phyloP scores from a whole-genome alignment of 768 basidiomycete genomes.

The Udeniomyces megalosporus region DNA sequence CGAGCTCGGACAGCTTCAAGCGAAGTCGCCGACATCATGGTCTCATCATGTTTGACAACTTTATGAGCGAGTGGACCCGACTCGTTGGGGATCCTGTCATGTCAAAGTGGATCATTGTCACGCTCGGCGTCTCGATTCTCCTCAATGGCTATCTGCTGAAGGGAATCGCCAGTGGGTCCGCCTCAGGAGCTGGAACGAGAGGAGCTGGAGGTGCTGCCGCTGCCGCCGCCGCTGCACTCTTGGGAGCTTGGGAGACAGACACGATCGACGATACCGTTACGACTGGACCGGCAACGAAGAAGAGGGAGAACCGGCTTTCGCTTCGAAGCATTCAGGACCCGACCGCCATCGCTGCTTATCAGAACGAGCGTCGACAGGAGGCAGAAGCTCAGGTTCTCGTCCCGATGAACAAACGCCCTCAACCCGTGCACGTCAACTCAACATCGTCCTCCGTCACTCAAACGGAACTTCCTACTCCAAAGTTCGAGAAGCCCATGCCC shows the following conservation, averaged over 20 bases:
- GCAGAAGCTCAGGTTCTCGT: not conserved
- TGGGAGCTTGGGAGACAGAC: slow-evolving; percentile 21
- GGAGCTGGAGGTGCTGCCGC: slow-evolving; percentile 31
- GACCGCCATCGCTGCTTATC: not conserved
- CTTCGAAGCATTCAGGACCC: not conserved
- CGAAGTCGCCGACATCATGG: not conserved
- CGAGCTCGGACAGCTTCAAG: slow-evolving; percentile 28
- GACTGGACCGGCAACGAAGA: not conserved
- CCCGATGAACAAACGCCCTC: not conserved
- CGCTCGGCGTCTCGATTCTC: slow-evolving; percentile 67
- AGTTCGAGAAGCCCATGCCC: slow-evolving; percentile 14
- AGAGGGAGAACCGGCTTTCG: not conserved
- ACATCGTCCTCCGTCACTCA: not conserved
- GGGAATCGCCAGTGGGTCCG: slow-evolving; percentile 32
- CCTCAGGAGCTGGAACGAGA: slow-evolving; percentile 23
- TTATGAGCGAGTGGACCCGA: slow-evolving; percentile 77
- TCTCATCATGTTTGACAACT: slow-evolving; percentile 52
- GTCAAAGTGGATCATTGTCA: slow-evolving; percentile 84
- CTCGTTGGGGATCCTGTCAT: slow-evolving; percentile 89
- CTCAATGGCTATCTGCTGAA: slow-evolving; percentile 89
- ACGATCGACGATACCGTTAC: too few species aligned
- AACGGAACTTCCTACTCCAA: not conserved
- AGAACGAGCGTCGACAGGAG: not conserved
- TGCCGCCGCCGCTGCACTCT: slow-evolving; percentile 32
- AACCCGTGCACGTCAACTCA: not conserved